phyloP scores from a whole-genome alignment of 176 grass and related monocot genomes.

The sorghum (Sorghum bicolor) region Sorghum_bicolor_NCBIv3 NC_012872.2:12340001-12340500 shows the following conservation, averaged over 20 bases:
- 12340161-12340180: conserved; percentile 43
- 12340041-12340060: background rate
- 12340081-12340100: background rate
- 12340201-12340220: conserved; percentile 45
- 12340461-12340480: background rate
- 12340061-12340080: background rate
- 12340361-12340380: too few relatives aligned
- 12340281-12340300: too few relatives aligned
- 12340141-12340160: conserved; percentile 43
- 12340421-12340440: background rate
- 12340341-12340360: too few relatives aligned
- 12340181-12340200: conserved; percentile 43
- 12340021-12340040: background rate
- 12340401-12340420: background rate
- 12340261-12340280: background rate
- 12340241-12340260: background rate
- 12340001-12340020: background rate
- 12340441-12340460: background rate
- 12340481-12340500: background rate
- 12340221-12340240: background rate
- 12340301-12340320: background rate
- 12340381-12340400: too few relatives aligned
- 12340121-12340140: conserved; percentile 47
- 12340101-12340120: background rate
- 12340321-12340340: background rate